A percentile compares a stretch with the other conserved stretches of the same genome.
Evolutionary conservation across 306 rosid species (phyloP).

Genomic region (Lathyrus aphaca): DNA sequence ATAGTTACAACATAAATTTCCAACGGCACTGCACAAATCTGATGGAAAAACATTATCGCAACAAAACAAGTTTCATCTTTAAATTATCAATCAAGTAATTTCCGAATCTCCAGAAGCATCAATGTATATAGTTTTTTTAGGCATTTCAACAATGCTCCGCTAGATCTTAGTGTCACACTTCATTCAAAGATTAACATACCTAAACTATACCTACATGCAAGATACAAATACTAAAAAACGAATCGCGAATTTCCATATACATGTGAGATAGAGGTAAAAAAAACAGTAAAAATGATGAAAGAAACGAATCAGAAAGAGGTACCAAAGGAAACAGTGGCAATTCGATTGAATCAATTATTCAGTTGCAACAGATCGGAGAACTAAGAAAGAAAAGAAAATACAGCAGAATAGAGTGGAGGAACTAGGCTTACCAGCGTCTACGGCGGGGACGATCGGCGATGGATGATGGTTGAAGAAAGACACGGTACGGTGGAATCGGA

Average conservation of each 20-base stretch:
- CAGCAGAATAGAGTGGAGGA: neutral
- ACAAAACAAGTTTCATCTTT: neutral
- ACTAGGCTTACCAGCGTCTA: slow-evolving; percentile 38
- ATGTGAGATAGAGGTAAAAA: neutral
- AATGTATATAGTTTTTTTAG: neutral
- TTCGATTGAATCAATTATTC: slow-evolving; percentile 37
- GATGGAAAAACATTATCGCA: slow-evolving; percentile 24
- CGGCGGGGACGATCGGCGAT: slow-evolving; percentile 6
- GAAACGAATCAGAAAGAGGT: slow-evolving; percentile 11
- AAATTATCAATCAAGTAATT: slow-evolving; percentile 17
- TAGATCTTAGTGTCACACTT: slow-evolving; percentile 36
- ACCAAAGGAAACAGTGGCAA: neutral
- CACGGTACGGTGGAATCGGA: slow-evolving; percentile 37
- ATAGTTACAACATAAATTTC: slow-evolving; percentile 22
- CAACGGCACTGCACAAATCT: slow-evolving; percentile 26
- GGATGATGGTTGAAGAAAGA: slow-evolving; percentile 39
- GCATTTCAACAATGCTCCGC: neutral
- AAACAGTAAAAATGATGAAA: neutral
- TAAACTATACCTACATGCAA: slow-evolving; percentile 26
- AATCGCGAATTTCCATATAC: slow-evolving; percentile 11
- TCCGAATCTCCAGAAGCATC: slow-evolving; percentile 17
- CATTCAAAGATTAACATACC: slow-evolving; percentile 33
- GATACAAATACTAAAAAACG: neutral
- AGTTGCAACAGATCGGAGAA: slow-evolving; percentile 38
- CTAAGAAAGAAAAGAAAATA: slow-evolving; percentile 10